Percentiles rank a stretch among this genome's conserved stretches.
Evolutionary conservation across 208 protist species (phyloP).

Genomic region (Strigomonas culicis): DNA sequence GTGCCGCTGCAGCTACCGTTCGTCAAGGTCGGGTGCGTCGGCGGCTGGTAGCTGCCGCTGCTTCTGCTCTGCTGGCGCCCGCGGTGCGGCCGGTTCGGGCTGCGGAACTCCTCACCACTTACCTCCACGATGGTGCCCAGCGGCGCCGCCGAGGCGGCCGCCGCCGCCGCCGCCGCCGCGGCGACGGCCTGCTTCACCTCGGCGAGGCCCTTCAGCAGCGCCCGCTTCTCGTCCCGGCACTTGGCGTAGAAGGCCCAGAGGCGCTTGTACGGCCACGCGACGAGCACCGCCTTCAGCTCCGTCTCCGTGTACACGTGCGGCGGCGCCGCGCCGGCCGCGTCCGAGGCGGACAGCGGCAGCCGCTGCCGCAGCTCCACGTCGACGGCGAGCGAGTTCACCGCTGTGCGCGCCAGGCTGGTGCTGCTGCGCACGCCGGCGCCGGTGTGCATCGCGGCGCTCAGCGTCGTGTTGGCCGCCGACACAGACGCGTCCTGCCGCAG

Average conservation of each 20-base stretch:
- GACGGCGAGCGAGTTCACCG: neutral
- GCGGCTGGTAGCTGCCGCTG: no score
- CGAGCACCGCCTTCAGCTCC: neutral
- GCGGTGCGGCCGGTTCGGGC: neutral
- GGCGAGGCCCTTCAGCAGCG: neutral
- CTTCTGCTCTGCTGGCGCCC: no score
- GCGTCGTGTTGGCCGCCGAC: neutral
- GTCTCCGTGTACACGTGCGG: neutral
- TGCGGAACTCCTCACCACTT: neutral
- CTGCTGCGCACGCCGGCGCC: neutral
- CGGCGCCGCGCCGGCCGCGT: no score
- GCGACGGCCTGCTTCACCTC: neutral
- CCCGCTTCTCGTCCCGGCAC: neutral
- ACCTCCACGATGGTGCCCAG: neutral
- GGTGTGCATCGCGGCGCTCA: neutral
- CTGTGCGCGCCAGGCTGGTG: neutral
- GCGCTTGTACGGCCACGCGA: neutral
- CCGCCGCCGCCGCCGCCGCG: no score
- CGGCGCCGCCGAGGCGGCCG: neutral
- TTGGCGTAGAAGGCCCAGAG: neutral
- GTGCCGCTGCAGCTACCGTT: no score
- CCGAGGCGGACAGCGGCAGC: neutral
- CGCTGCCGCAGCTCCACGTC: neutral
- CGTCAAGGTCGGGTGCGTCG: no score
- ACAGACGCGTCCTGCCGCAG: no score